These are phyloP conservation scores for Elaeis guineensis DNA, from an alignment of 176 grass and related monocot species.

Conservation along the genomic window DNA sequence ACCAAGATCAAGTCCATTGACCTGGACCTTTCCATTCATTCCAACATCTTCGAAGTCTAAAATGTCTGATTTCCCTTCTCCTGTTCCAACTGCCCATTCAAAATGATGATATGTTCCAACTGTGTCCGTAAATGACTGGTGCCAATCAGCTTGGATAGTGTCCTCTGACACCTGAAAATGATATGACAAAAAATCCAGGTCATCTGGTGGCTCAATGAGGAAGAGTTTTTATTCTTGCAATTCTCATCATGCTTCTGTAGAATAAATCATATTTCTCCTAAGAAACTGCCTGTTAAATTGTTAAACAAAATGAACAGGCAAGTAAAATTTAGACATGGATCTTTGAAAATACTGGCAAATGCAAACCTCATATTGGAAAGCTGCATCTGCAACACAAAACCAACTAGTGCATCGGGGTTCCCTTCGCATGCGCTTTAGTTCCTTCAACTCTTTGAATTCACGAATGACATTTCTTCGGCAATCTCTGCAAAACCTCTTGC, in stretches of 20 bases:
- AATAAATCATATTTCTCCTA: too few relatives aligned
- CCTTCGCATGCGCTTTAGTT: conserved; percentile 70
- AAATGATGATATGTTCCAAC: conserved; percentile 80
- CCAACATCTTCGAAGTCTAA: conserved; percentile 81
- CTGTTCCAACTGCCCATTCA: conserved; percentile 83
- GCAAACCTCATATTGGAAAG: conserved; percentile 85
- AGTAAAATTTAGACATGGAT: background rate
- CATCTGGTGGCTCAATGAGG: background rate
- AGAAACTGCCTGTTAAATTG: too few relatives aligned
- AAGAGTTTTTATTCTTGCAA: too few relatives aligned
- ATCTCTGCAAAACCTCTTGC: conserved; percentile 96
- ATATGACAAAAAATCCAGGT: conserved; percentile 22
- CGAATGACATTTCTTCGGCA: conserved; percentile 89
- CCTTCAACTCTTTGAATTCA: conserved; percentile 96
- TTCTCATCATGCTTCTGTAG: too few relatives aligned
- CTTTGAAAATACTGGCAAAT: background rate
- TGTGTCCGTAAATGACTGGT: conserved; percentile 43
- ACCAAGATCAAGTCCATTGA: conserved; percentile 61
- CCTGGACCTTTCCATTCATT: conserved; percentile 50
- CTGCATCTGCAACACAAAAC: conserved; percentile 82
- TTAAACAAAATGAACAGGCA: too few relatives aligned
- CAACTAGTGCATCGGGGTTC: conserved; percentile 74
- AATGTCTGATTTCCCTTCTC: conserved; percentile 76
- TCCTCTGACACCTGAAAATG: conserved; percentile 77
- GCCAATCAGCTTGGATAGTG: conserved; percentile 58